A percentile compares a stretch with the other conserved stretches of the same genome.
phyloP scores from a whole-genome alignment of 116 monocot species.

The Phalaenopsis hybrid region DNA sequence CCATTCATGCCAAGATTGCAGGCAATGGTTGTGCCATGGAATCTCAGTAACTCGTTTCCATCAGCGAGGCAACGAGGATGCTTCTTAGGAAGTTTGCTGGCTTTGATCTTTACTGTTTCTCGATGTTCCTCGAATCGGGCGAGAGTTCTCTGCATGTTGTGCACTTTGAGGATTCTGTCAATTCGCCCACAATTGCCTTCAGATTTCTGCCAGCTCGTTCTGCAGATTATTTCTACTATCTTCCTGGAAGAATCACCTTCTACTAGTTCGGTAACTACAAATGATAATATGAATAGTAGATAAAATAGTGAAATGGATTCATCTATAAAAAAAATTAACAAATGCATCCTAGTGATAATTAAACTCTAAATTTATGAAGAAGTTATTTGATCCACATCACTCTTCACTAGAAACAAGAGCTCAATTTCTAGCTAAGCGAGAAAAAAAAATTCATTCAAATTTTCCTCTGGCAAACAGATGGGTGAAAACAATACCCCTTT shows the following conservation, averaged over 20 bases:
- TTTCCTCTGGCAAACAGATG: no score
- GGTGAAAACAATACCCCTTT: no score
- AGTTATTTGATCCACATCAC: no score
- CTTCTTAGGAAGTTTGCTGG: constrained; percentile 79
- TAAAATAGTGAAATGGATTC: no score
- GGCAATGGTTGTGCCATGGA: constrained; percentile 59
- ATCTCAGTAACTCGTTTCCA: constrained; percentile 81
- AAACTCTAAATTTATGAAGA: no score
- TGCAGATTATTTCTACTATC: constrained; percentile 94
- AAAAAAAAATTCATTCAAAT: no score
- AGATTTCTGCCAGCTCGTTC: constrained; percentile 68
- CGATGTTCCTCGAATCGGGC: constrained; percentile 71
- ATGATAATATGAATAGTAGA: background rate
- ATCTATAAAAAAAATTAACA: no score
- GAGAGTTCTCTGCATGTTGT: constrained; percentile 76
- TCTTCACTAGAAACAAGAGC: no score
- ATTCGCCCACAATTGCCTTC: constrained; percentile 51
- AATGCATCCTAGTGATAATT: no score
- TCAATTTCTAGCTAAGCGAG: no score
- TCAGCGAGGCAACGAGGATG: constrained; percentile 93
- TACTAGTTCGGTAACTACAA: constrained; percentile 66
- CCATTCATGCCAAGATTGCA: constrained; percentile 68
- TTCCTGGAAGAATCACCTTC: constrained; percentile 91
- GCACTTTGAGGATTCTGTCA: constrained; percentile 77
- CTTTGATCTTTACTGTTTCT: constrained; percentile 62